phyloP scores from a whole-genome alignment of 2,329 filamentous ascomycete species.

The Dactylellina haptotyla region DNA sequence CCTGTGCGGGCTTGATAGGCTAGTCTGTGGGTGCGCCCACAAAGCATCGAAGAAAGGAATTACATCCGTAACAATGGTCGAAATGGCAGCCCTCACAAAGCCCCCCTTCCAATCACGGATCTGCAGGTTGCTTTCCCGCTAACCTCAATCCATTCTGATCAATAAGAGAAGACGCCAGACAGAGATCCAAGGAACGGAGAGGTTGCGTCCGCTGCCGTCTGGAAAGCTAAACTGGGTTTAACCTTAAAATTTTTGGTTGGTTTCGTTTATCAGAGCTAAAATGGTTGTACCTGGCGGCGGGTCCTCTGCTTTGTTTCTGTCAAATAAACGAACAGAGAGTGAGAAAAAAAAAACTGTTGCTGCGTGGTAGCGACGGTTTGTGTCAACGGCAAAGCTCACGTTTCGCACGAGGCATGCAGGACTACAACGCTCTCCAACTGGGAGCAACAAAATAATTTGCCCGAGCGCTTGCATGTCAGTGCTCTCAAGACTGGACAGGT shows the following conservation, averaged over 20 bases:
- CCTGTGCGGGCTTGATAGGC: slow-evolving; percentile 42
- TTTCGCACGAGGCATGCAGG: slow-evolving; percentile 41
- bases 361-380: slow-evolving; percentile 50
- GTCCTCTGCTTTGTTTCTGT: slow-evolving; percentile 3
- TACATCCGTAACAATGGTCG: slow-evolving; percentile 13
- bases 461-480: slow-evolving; percentile 43
- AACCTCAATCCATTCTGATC: slow-evolving; percentile 21
- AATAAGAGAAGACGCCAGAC: slow-evolving; percentile 19
- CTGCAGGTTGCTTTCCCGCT: slow-evolving; percentile 42
- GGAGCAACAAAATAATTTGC: slow-evolving; percentile 46
- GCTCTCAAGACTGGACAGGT: slow-evolving; percentile 13
- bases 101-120: slow-evolving; percentile 50
- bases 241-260: slow-evolving; percentile 45
- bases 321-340: slow-evolving; percentile 19
- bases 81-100: slow-evolving; percentile 18
- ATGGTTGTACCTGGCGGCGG: slow-evolving; percentile 26
- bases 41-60: slow-evolving; percentile 35
- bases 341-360: slow-evolving; percentile 4
- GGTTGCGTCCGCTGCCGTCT: slow-evolving; percentile 54
- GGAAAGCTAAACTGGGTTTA: slow-evolving; percentile 33
- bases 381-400: slow-evolving; percentile 49
- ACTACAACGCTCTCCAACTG: slow-evolving; percentile 46
- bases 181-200: slow-evolving; percentile 49
- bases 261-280: slow-evolving; percentile 39
- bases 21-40: slow-evolving; percentile 37